Evolutionary conservation across 257 asterid genomes (phyloP).

Genomic region (Solanum gandarillasii): DNA sequence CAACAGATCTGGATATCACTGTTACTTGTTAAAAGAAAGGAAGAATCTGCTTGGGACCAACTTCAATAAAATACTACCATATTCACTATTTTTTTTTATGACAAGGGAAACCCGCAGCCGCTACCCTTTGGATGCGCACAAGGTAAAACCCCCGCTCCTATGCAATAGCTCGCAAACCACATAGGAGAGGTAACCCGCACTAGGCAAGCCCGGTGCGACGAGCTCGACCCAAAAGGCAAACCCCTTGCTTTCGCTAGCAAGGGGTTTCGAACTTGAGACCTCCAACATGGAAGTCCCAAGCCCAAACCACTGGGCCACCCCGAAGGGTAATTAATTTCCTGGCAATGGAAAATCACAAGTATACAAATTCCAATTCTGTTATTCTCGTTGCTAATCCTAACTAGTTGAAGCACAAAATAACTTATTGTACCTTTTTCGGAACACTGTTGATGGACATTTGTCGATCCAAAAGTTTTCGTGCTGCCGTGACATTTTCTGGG

Average conservation of each 20-base stretch:
- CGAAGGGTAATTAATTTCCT: background rate
- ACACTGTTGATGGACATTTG: conserved; percentile 92
- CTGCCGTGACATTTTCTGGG: conserved; percentile 96
- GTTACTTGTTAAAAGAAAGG: background rate
- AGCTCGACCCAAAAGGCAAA: too few relatives aligned
- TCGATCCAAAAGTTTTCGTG: conserved; percentile 91
- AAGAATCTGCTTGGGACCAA: background rate
- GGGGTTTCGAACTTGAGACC: too few relatives aligned
- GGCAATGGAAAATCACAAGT: background rate
- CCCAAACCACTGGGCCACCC: too few relatives aligned
- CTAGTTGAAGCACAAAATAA: background rate
- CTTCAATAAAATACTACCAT: background rate
- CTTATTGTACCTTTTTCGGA: conserved; percentile 69
- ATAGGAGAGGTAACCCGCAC: too few relatives aligned
- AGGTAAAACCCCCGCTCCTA: too few relatives aligned
- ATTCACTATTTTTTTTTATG: background rate
- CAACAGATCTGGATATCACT: background rate
- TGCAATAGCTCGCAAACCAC: too few relatives aligned
- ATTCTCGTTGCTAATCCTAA: background rate
- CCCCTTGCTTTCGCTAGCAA: too few relatives aligned
- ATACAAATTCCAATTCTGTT: background rate
- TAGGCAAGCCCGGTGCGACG: too few relatives aligned
- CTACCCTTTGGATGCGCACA: too few relatives aligned
- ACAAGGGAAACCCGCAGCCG: too few relatives aligned
- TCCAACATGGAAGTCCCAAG: too few relatives aligned